Conservation (phyloP, 2,329 filamentous ascomycete genomes). For the Hypoxylon sp. region DNA sequence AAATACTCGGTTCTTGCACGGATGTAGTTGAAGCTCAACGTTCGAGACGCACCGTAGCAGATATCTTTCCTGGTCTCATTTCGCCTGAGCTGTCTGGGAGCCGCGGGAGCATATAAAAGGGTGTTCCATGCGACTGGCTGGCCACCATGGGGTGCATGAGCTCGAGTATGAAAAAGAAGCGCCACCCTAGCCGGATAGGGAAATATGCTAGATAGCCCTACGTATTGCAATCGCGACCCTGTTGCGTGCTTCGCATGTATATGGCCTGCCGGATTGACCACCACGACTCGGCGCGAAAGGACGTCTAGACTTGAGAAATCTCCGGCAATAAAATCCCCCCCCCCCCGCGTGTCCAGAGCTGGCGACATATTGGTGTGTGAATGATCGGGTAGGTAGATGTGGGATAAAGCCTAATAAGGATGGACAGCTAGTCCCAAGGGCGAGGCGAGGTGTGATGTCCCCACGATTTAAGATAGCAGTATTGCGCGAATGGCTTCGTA, state of each 20-base stretch:
- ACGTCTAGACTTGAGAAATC: constrained; percentile 32
- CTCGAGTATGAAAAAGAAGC: constrained; percentile 20
- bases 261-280: constrained; percentile 34
- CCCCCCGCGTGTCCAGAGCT: no score
- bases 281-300: constrained; percentile 20
- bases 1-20: constrained; percentile 10
- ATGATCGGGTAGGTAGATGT: constrained; percentile 4
- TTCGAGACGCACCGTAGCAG: constrained; percentile 20
- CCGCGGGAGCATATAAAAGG: constrained; percentile 30
- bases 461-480: constrained; percentile 9
- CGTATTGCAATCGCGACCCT: constrained; percentile 33
- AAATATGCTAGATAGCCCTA: constrained; percentile 39
- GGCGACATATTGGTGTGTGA: constrained; percentile 2
- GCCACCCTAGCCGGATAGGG: constrained; percentile 30
- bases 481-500: constrained; percentile 17
- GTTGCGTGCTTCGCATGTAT: constrained; percentile 36
- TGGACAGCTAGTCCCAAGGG: not conserved
- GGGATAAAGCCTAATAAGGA: constrained; percentile 5
- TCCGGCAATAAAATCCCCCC: constrained; percentile 32
- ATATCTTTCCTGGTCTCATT: constrained; percentile 18
- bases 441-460: not conserved
- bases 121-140: constrained; percentile 31
- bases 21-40: constrained; percentile 8
- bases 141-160: constrained; percentile 24
- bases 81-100: constrained; percentile 12